Percentiles rank a stretch among this genome's conserved stretches.
Evolutionary conservation across 805 yeast genomes (phyloP).

Genomic region (Sungouiella thailandica): DNA sequence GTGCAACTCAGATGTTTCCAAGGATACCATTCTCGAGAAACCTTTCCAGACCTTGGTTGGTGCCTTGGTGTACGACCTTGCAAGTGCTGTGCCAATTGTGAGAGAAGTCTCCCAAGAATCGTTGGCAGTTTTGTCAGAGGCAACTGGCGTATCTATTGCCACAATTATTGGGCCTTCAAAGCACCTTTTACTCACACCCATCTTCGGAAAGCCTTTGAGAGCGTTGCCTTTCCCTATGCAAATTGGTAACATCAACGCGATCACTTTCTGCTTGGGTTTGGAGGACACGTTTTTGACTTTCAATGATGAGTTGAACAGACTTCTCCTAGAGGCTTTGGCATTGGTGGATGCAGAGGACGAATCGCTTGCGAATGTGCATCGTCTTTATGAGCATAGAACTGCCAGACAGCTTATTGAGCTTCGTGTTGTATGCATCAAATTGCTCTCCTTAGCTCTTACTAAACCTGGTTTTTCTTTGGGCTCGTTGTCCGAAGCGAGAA

Average conservation of each 20-base stretch:
- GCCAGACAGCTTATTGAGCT: slow-evolving; percentile 82
- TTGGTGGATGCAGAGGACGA: slow-evolving; percentile 98
- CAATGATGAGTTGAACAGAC: slow-evolving; percentile 81
- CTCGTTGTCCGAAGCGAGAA: slow-evolving; percentile 72
- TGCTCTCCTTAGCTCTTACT: slow-evolving; percentile 77
- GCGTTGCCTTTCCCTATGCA: slow-evolving; percentile 99
- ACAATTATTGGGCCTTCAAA: slow-evolving; percentile 80
- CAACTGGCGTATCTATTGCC: slow-evolving; percentile 65
- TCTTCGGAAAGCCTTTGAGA: slow-evolving; percentile 92
- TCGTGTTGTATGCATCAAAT: slow-evolving; percentile 82
- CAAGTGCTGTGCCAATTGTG: slow-evolving; percentile 80
- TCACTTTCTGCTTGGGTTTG: slow-evolving; percentile 81
- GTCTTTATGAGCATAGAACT: slow-evolving; percentile 81
- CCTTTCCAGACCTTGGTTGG: slow-evolving; percentile 79
- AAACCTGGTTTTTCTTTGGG: slow-evolving; percentile 78
- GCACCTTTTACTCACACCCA: slow-evolving; percentile 79
- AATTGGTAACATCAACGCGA: slow-evolving; percentile 96
- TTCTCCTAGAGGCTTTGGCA: slow-evolving; percentile 86
- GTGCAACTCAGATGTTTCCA: slow-evolving; percentile 59
- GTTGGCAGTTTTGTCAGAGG: slow-evolving; percentile 60
- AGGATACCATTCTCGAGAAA: slow-evolving; percentile 60
- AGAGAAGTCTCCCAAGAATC: slow-evolving; percentile 77
- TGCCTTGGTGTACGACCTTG: slow-evolving; percentile 87
- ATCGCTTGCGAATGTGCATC: slow-evolving; percentile 80
- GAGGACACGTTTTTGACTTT: slow-evolving; percentile 79